Percentiles rank a stretch among this genome's conserved stretches.
These are phyloP conservation scores for Picea sitchensis DNA, from an alignment of 75 land plant species.

Conservation along the genomic window DNA sequence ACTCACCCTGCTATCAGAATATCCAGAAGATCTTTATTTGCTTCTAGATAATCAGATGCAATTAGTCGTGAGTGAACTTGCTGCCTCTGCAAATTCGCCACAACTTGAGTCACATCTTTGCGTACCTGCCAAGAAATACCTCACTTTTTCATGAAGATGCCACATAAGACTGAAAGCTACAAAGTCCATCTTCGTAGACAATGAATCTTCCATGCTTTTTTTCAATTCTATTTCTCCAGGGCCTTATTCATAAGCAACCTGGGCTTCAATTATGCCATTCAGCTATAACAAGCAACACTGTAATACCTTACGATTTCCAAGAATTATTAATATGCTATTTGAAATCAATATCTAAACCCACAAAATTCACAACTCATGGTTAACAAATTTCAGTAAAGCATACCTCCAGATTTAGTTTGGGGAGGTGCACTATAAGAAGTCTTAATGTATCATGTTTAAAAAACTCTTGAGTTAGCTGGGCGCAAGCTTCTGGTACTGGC, in stretches of 20 bases:
- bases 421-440: slow-evolving; percentile 68
- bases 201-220: neutral
- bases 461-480: slow-evolving; percentile 92
- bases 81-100: slow-evolving; percentile 91
- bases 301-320: neutral
- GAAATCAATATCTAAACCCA: neutral
- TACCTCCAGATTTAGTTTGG: slow-evolving; percentile 91
- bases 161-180: neutral
- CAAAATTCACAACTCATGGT: slow-evolving; percentile 6
- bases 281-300: neutral
- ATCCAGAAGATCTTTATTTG: slow-evolving; percentile 75
- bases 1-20: slow-evolving; percentile 64
- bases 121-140: slow-evolving; percentile 48
- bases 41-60: slow-evolving; percentile 85
- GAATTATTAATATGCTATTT: neutral
- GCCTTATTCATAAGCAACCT: neutral
- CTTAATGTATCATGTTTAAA: slow-evolving; percentile 76
- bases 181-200: neutral
- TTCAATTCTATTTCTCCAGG: neutral
- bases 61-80: slow-evolving; percentile 74
- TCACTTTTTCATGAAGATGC: neutral
- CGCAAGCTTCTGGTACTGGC: slow-evolving; percentile 88
- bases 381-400: neutral
- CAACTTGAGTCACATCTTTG: slow-evolving; percentile 83
- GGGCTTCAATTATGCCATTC: neutral